Percentiles rank a stretch among this genome's conserved stretches.
Conservation (phyloP, 2,329 filamentous ascomycete species). For the Tolypocladium guangdongense region DNA sequence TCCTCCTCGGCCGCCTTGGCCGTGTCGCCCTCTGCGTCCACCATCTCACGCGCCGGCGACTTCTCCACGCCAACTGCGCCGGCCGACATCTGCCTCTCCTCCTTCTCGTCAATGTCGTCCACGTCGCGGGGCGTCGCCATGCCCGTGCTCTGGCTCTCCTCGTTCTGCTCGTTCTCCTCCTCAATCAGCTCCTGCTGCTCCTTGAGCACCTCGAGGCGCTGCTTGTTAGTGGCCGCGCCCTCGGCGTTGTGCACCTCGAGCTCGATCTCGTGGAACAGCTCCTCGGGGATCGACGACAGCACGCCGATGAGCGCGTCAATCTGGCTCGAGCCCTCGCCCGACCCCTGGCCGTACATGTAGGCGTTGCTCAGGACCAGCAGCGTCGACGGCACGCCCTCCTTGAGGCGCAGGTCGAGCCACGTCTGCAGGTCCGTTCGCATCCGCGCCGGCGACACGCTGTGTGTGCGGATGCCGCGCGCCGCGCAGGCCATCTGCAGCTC, state of each 20-base stretch:
- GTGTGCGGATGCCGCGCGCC: constrained; percentile 82
- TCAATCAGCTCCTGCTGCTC: constrained; percentile 98
- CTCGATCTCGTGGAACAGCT: constrained; percentile 98
- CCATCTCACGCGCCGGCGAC: constrained; percentile 41
- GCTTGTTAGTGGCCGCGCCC: constrained; percentile 96
- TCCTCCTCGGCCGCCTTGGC: constrained; percentile 16
- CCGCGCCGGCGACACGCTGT: constrained; percentile 79
- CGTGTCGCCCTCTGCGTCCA: constrained; percentile 42
- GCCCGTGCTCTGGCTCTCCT: constrained; percentile 65
- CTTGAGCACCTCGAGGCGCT: constrained; percentile 93
- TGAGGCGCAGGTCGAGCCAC: constrained; percentile 89
- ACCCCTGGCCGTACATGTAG: constrained; percentile 88
- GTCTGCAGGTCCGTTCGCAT: constrained; percentile 83
- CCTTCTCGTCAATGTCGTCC: constrained; percentile 91
- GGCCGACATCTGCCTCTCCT: constrained; percentile 52
- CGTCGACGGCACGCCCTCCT: constrained; percentile 91
- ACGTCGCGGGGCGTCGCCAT: constrained; percentile 70
- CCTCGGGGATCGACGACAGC: constrained; percentile 88
- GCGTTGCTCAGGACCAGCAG: constrained; percentile 93
- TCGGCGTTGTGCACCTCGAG: constrained; percentile 95
- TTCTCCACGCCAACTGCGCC: constrained; percentile 35
- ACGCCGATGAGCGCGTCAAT: constrained; percentile 90
- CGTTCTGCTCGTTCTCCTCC: constrained; percentile 88
- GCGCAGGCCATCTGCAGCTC: constrained; percentile 90
- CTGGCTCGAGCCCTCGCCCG: constrained; percentile 79